Evolutionary conservation across 2,329 filamentous ascomycete species (phyloP), one percentile per base, ranked within the genome.

Genomic region (Periconia digitata): DNA sequence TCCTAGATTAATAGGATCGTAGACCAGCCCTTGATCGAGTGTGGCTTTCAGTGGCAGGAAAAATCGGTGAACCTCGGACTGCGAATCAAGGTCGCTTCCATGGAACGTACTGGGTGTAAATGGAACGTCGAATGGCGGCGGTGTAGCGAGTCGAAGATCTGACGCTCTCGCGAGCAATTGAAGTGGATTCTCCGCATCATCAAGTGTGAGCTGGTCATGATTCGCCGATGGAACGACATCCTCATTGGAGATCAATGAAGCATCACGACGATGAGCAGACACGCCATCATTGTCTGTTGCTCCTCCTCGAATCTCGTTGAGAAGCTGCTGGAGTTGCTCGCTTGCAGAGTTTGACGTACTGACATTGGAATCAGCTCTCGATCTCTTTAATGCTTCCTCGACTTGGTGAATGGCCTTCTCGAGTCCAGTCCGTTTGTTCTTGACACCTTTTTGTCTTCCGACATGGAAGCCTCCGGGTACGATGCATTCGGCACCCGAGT

Each of bases 361-460:
- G 16, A 58, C 49, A 16, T 50, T 46, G 18, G 52, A 48, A 40
- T 66, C 63, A 3, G 62, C 50, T 41, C 58, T 67, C 13, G 65
- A 63, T 49, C 64, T 70, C 49, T 64, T 70, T 43, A 71, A 62
- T 8, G 85, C 87, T 66, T 89, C 84, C 61, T 89, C 85, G 51
- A 90, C 85, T 62, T 89, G 86, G 60, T 83, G 84, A 17, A 90
- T 79, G 3, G 86, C 86, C 70, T 89, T 90, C 53, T 89, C 86
- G 23, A 90, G 72, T 1, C 87, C 87, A 15, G 84, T 86, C 35
- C 87, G 82, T 69, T 90, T 90, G 69, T 90, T 90, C 68, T 89
- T 90, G 51, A 89, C 86, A 18, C 86, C 87, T 63, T 89, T 89
- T 62, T 88, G 85, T 42, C 87, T 77, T 7, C 86, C 86, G 3